Evolutionary conservation across 176 grass and related monocot genomes (phyloP).

Genomic region (Triticum dicoccoides): DNA sequence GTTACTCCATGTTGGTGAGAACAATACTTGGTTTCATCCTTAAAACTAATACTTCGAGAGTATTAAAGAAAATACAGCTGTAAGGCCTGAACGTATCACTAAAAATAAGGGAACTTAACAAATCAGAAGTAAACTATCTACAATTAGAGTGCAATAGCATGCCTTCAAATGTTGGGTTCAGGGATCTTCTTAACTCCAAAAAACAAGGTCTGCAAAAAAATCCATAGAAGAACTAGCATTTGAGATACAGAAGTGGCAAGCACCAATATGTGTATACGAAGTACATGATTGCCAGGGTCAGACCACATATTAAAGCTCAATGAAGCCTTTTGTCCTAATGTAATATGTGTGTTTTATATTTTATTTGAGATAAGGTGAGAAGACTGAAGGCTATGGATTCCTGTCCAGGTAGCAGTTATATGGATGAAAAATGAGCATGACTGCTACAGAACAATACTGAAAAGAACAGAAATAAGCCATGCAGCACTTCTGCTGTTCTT

Average conservation of each 20-base stretch:
- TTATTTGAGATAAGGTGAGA: background rate
- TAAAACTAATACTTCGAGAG: background rate
- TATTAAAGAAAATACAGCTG: background rate
- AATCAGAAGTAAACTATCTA: background rate
- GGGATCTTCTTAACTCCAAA: slow-evolving; percentile 3
- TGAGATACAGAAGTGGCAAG: background rate
- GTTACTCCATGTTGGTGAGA: background rate
- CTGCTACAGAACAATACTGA: background rate
- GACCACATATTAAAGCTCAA: background rate
- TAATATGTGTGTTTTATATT: background rate
- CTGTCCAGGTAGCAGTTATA: background rate
- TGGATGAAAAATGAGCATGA: background rate
- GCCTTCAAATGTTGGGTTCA: background rate
- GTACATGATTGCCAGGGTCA: background rate
- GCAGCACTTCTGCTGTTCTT: background rate
- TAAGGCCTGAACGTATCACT: background rate
- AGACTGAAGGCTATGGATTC: background rate
- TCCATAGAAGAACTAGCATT: background rate
- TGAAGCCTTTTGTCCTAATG: background rate
- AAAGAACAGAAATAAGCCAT: background rate
- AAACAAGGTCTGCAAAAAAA: background rate
- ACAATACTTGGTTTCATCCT: background rate
- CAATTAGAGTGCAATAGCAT: background rate
- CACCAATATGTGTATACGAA: background rate
- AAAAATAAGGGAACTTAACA: background rate